Base-by-base conservation (phyloP, 179 eudicot genomes). In the Camellia oleifera region DNA sequence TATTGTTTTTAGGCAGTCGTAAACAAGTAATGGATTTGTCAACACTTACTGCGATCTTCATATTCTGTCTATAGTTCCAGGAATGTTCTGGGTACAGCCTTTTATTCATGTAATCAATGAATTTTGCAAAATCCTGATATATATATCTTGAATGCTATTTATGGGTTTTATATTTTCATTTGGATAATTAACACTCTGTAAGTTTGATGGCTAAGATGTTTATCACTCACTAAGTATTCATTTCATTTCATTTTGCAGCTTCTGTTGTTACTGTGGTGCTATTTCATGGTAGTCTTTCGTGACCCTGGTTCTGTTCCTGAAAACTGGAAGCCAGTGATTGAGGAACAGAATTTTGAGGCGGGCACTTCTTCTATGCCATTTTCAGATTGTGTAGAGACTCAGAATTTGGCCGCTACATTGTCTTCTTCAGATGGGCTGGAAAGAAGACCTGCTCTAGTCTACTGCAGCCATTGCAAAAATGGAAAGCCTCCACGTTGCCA, bases 401-500 rank as follows among this genome's bases (percentile, higher is more conserved):
- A 86, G 50, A 77, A 74, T 65, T 77, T 86, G 15, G 74, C 81
- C 45, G 76, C 91, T 67, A 73, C 84, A 72, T 64, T 83, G 81
- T 77, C 90, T 74, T 78, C 90, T 45, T 81, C 89, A 72, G 91
- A 86, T 85, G 92, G 83, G 57, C 57, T 61, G 4, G 92, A 89
- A 80, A 80, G 83, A 82, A 86, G 87, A 79, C 84, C 89, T n/a
- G 83, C 80, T 57, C 72, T 77, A 65, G 81, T 88, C 64, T 95
- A 88, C 81, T 95, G 98, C 85, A 83, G 72, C 67, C 86, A 84
- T 6, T 94, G 97, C 78, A 90, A 85, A 81, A 93, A 91, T 81
- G 88, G 92, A 78, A 95, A 92, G 85, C 98, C 98, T 69, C 97
- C 98, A 53, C 97, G 98, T 44, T 95, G 98, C 84, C 98, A 95